phyloP scores from a whole-genome alignment of 1,284 basidiomycete species.

The Serendipita sp. region DNA sequence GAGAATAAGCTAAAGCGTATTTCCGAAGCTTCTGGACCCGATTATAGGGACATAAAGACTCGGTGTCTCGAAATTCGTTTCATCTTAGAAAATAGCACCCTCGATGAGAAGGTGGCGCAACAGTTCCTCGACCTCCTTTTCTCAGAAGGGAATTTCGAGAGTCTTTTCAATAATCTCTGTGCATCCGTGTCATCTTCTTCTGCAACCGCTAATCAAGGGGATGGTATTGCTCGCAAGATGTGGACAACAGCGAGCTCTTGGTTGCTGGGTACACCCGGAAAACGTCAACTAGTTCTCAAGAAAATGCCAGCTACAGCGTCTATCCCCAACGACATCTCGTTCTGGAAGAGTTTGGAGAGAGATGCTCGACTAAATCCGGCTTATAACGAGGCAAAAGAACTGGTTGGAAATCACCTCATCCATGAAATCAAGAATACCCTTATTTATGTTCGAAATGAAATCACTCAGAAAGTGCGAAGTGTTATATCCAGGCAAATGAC shows the following conservation, averaged over 20 bases:
- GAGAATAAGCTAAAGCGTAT: background rate
- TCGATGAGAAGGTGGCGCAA: background rate
- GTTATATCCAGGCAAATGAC: no score
- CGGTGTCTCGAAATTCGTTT: background rate
- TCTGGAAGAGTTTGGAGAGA: no score
- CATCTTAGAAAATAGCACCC: background rate
- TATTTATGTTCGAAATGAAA: no score
- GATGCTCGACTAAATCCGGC: no score
- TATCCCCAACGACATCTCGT: no score
- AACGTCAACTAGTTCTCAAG: background rate
- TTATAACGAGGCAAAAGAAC: no score
- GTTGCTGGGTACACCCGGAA: background rate
- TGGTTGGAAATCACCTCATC: no score
- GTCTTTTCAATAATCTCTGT: background rate
- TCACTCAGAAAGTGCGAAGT: no score
- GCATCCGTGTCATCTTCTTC: background rate
- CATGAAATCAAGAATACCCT: no score
- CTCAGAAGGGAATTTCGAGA: background rate
- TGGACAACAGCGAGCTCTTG: background rate
- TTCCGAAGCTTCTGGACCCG: background rate
- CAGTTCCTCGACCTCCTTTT: background rate
- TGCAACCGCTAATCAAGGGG: background rate
- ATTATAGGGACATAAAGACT: background rate
- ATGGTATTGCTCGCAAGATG: background rate
- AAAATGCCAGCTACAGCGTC: no score